Evolutionary conservation across 768 basidiomycete genomes (phyloP).

Genomic region (Leccinum olivaceopallidum): DNA sequence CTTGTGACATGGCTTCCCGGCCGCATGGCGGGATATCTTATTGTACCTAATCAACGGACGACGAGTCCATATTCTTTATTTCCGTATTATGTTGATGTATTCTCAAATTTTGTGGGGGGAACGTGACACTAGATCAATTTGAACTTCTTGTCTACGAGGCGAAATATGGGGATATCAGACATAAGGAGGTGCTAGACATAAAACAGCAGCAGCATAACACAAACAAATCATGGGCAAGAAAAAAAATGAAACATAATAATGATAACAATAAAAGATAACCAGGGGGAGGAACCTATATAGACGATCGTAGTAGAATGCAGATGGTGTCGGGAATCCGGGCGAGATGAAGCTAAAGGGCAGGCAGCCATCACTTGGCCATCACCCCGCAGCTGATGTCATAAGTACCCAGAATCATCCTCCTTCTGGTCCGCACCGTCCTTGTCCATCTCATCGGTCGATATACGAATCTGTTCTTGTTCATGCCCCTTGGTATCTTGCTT

Average conservation of each 20-base stretch:
- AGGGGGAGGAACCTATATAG: too few relatives aligned
- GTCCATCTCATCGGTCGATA: slow-evolving; percentile 32
- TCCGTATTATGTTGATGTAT: too few relatives aligned
- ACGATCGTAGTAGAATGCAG: too few relatives aligned
- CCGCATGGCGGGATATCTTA: too few relatives aligned
- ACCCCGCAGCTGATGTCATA: slow-evolving; percentile 17
- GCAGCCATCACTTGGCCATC: slow-evolving; percentile 22
- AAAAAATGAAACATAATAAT: background rate
- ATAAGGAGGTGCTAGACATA: background rate
- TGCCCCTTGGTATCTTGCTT: slow-evolving; percentile 15
- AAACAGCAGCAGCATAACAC: background rate
- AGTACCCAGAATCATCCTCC: slow-evolving; percentile 28
- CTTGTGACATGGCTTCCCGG: too few relatives aligned
- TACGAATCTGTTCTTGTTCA: too few relatives aligned
- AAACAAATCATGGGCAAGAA: background rate
- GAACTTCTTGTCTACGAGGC: background rate
- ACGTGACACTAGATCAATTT: background rate
- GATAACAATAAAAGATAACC: too few relatives aligned
- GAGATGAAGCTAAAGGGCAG: background rate
- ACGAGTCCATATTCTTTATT: too few relatives aligned
- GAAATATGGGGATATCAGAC: background rate
- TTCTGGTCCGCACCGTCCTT: slow-evolving; percentile 39
- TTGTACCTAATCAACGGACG: too few relatives aligned
- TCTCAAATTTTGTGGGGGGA: background rate
- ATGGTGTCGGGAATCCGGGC: background rate